Conservation (phyloP, 768 basidiomycete species). For the Leccinum uliginosum region DNA sequence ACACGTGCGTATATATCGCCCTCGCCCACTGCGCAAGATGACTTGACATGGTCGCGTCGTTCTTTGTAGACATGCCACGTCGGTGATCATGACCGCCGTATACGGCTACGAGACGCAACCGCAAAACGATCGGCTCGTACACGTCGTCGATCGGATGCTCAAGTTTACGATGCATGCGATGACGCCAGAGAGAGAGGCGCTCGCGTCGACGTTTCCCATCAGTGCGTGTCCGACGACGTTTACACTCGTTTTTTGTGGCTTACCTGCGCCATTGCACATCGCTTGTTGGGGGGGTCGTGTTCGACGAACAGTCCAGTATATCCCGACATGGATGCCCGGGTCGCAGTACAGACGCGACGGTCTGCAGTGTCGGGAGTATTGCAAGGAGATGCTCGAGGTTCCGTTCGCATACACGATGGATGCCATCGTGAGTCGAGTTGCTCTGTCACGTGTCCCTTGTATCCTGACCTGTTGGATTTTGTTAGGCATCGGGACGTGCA, state of each 20-base stretch:
- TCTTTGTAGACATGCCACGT: slow-evolving; percentile 7
- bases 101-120: slow-evolving; percentile 8
- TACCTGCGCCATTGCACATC: too few species aligned
- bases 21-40: not conserved
- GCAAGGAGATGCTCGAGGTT: slow-evolving; percentile 17
- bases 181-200: slow-evolving; percentile 1
- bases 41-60: not conserved
- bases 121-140: not conserved
- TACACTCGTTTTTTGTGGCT: too few species aligned
- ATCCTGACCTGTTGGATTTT: not conserved
- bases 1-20: slow-evolving; percentile 7
- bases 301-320: slow-evolving; percentile 3
- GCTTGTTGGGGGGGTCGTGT: not conserved
- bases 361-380: slow-evolving; percentile 6
- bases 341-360: slow-evolving; percentile 1
- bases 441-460: not conserved
- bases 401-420: not conserved
- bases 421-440: not conserved
- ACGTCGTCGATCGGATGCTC: not conserved
- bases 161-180: not conserved
- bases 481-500: slow-evolving; percentile 1
- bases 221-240: not conserved
- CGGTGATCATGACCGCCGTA: slow-evolving; percentile 21
- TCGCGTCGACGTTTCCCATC: slow-evolving; percentile 1
- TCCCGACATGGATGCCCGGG: slow-evolving; percentile 7